Percentiles rank a stretch among this genome's conserved stretches.
These are phyloP conservation scores for Paraphaeosphaeria minitans DNA, from an alignment of 2,329 filamentous ascomycete species.

Conservation along the genomic window DNA sequence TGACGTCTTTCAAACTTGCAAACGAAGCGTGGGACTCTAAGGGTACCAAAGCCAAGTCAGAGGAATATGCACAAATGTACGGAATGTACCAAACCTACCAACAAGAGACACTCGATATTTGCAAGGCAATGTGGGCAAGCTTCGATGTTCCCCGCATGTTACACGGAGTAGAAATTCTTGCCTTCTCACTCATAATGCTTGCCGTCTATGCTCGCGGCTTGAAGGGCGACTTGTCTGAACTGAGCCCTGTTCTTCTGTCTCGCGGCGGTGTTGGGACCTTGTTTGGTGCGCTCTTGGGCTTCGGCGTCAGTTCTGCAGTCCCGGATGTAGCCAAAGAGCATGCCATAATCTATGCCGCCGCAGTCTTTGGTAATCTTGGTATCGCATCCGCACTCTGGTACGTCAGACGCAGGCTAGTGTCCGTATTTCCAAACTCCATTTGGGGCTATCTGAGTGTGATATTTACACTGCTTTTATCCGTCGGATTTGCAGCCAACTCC, in stretches of 20 bases:
- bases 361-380: slow-evolving; percentile 47
- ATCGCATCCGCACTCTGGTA: slow-evolving; percentile 50
- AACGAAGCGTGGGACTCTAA: slow-evolving; percentile 59
- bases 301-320: slow-evolving; percentile 52
- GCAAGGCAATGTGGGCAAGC: slow-evolving; percentile 85
- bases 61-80: slow-evolving; percentile 52
- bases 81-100: slow-evolving; percentile 75
- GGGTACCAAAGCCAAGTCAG: slow-evolving; percentile 46
- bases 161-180: slow-evolving; percentile 74
- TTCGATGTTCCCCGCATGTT: slow-evolving; percentile 90
- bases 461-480: slow-evolving; percentile 84
- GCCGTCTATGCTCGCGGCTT: slow-evolving; percentile 72
- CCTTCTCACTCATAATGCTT: slow-evolving; percentile 69
- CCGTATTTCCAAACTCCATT: slow-evolving; percentile 71
- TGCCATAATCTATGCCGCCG: slow-evolving; percentile 49
- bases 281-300: slow-evolving; percentile 48
- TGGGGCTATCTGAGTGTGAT: slow-evolving; percentile 89
- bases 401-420: slow-evolving; percentile 49
- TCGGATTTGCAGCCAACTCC: slow-evolving; percentile 95
- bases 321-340: slow-evolving; percentile 48
- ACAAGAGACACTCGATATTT: slow-evolving; percentile 75
- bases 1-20: slow-evolving; percentile 65
- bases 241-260: slow-evolving; percentile 59
- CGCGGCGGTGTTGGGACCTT: slow-evolving; percentile 57
- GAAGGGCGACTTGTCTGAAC: slow-evolving; percentile 57